Evolutionary conservation across 371 early-diverging fungal genomes (phyloP), one percentile per base, ranked within the genome.

Genomic region (Mortierella sp.): DNA sequence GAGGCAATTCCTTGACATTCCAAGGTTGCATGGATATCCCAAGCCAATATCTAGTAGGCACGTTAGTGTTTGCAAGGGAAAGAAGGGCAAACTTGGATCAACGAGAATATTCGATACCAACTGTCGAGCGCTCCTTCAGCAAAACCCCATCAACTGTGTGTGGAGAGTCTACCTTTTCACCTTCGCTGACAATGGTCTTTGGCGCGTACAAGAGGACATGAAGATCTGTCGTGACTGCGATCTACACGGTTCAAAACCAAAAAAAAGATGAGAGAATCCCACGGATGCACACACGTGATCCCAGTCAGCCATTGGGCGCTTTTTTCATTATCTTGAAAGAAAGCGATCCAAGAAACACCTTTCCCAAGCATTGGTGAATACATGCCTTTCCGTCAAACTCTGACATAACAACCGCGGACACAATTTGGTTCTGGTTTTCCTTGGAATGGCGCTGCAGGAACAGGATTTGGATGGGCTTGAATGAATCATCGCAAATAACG

Each of bases 341-440:
- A 13, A 6, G 26, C 10, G 41, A 40, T n/a, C n/a, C 11, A 65
- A 37, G 55, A 19, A 24, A 2, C 14, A 7, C 5, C 39, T 7
- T 19, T 22, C 22, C 11, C 44, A 22, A 24, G 34, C 45, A 58
- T n/a, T n/a, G n/a, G n/a, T n/a, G 29, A 43, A 34, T 39, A 47
- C 43, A 50, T 78, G 63, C 83, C 79, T 83, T 83, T 58, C 83
- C 83, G 26, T 83, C 83, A 68, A 69, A 75, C 55, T 78, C 76
- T 19, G 83, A 83, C 83, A 83, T 83, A 64, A 78, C 79, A 11
- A 83, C 73, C n/a, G 83, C 83, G 26, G 79, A 71, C 5, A 83
- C 83, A 43, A 75, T 71, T 40, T 83, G 83, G 50, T 83, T 83
- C 48, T 72, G 79, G 22, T 69, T 53, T 44, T 83, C 83, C 47